These are phyloP conservation scores for Arabis alpina DNA, from an alignment of 345 rosid species.

Conservation along the genomic window DNA sequence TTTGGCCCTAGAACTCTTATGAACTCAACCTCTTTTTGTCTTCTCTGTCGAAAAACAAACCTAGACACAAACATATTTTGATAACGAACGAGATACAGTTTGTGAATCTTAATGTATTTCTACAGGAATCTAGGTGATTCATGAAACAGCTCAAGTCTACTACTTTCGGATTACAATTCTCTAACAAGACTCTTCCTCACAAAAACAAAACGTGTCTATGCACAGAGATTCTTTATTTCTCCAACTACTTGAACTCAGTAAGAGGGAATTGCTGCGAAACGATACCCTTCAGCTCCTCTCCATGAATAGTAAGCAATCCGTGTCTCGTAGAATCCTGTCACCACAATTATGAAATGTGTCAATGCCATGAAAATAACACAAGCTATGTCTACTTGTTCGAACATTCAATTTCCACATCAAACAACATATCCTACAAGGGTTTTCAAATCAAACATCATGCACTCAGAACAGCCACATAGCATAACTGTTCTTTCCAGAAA, in stretches of 20 bases:
- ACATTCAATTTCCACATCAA: background rate
- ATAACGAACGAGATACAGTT: no score
- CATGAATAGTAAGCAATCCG: conserved; percentile 89
- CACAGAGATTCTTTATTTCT: conserved; percentile 23
- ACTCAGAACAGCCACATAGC: background rate
- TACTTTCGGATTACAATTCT: conserved; percentile 5
- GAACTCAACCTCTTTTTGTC: no score
- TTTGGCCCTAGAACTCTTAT: no score
- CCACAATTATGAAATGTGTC: conserved; percentile 20
- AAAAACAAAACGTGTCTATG: conserved; percentile 15
- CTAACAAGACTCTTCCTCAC: background rate
- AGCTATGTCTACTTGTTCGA: background rate
- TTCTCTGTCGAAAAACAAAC: no score
- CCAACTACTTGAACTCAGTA: conserved; percentile 48
- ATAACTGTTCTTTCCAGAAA: background rate
- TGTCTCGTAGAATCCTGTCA: conserved; percentile 85
- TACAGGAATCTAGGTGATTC: conserved; percentile 5
- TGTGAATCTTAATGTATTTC: no score
- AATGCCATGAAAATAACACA: conserved; percentile 8
- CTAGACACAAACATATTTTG: no score
- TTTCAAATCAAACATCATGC: background rate
- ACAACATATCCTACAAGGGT: conserved; percentile 1
- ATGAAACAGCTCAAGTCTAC: conserved; percentile 14
- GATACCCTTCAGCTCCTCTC: conserved; percentile 85
- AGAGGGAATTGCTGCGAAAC: conserved; percentile 77